Evolutionary conservation across 2,329 filamentous ascomycete genomes (phyloP).

Genomic region (Calycina herbarum): DNA sequence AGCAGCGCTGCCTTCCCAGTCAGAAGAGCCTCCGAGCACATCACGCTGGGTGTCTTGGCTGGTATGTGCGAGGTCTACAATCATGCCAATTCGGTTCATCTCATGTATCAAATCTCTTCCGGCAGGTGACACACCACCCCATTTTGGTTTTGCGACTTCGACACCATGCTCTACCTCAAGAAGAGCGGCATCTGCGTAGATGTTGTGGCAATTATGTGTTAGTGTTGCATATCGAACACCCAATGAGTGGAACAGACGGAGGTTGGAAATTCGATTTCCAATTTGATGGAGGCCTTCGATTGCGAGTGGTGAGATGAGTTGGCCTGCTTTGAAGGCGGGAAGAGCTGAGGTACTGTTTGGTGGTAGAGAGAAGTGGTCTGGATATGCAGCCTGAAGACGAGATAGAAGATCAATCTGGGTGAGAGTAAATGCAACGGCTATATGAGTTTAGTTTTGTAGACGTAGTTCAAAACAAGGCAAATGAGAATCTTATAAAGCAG

Average conservation of each 20-base stretch:
- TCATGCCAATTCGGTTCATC: conserved; percentile 93
- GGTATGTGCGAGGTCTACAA: conserved; percentile 85
- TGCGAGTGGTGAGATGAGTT: conserved; percentile 75
- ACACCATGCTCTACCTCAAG: conserved; percentile 44
- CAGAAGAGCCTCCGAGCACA: conserved; percentile 62
- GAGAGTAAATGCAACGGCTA: conserved; percentile 65
- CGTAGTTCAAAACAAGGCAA: not conserved
- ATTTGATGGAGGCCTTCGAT: conserved; percentile 93
- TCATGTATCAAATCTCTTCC: conserved; percentile 73
- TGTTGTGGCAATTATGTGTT: conserved; percentile 92
- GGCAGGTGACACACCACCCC: conserved; percentile 69
- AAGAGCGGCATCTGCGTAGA: conserved; percentile 81
- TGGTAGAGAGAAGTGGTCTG: conserved; percentile 66
- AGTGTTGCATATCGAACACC: conserved; percentile 87
- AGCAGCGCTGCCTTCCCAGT: conserved; percentile 72
- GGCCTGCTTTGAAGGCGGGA: conserved; percentile 57
- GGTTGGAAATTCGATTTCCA: conserved; percentile 74
- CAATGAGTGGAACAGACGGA: conserved; percentile 73
- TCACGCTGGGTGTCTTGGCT: conserved; percentile 82
- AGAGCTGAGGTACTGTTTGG: conserved; percentile 61
- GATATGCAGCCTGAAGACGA: conserved; percentile 63
- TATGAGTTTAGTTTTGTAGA: conserved; percentile 13
- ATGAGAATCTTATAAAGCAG: not conserved
- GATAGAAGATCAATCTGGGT: conserved; percentile 74
- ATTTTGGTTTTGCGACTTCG: conserved; percentile 52